Evolutionary conservation across 495 filamentous ascomycete genomes (phyloP), one percentile per base, ranked within the genome.

Genomic region (Aspergillus ellipticus): DNA sequence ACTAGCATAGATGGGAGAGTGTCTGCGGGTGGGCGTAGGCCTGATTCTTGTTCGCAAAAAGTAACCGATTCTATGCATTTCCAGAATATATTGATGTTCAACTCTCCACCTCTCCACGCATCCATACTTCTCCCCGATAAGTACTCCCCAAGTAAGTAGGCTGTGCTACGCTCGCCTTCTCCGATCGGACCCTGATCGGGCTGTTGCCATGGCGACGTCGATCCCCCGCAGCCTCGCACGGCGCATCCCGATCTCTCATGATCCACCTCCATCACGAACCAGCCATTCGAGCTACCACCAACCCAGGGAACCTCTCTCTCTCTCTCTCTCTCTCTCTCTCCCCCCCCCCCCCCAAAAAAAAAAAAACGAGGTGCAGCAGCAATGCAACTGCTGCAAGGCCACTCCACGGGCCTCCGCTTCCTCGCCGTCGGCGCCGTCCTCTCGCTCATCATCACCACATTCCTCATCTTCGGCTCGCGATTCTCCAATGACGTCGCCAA

Each of bases 371-470:
- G 13, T 8, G 31, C 31, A 33, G n/a, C 31, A 13, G 31, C 31
- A 33, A 33, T 33, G 31, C 31, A 33, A 33, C 13, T 33, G 31
- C n/a, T 39, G 35, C 35, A 39, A 39, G 13, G 9, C 11, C 5
- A 13, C 11, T 15, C 10, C 8, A 15, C 35, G n/a, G 31, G 31
- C 6, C n/a, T 39, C 10, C 73, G 71, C 35, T 71, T 69, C 53
- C 26, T 76, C 6, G 70, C 60, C 48, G 62, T 61, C 0, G 71
- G 70, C 49, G 68, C 68, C 21, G 17, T 62, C 9, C 31, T 66
- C 16, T 70, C 70, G 0, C 46, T 76, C 4, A 29, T 68, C 24
- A 26, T 64, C 31, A 58, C 70, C 28, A 53, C 73, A 66, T 68
- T 72, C 65, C 61, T 74, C 31, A 26, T 73, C 33, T 56, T 67